Evolutionary conservation across 768 basidiomycete genomes (phyloP), one percentile per base, ranked within the genome.

Genomic region (Artomyces pyxidatus): DNA sequence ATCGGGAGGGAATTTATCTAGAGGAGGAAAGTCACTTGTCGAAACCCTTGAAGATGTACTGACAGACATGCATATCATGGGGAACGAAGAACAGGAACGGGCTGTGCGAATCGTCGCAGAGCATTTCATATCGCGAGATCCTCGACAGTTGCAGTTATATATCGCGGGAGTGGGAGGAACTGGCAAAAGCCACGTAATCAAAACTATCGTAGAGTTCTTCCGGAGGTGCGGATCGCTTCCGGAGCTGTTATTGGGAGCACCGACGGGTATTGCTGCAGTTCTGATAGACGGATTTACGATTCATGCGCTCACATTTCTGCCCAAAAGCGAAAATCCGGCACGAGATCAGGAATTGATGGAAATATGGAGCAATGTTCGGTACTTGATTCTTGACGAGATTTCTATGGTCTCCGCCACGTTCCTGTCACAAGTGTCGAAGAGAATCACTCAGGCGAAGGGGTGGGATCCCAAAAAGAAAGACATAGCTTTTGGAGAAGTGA

Each of bases 121-220:
- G 30, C 30, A 32, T 32, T 32, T 32, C 30, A 32, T 32, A 8
- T 8, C 8, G 16, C 30, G 30, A 8, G 16, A 16, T 32, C 30
- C 9, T 16, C 30, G 30, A 8, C 62, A 63, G 30, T 26, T 65
- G 8, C 29, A 57, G 5, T 60, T 65, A 59, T 58, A 63, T n/a
- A 51, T 68, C 1, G 53, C 60, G 1, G 64, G 62, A 0, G 57
- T 61, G 1, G 65, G 64, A 0, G 65, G 65, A 8, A 65, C 66
- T 0, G 63, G 65, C 0, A 67, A 66, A 48, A 63, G 59, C 0
- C 59, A 65, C 46, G 51, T 65, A 3, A 56, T 66, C 0, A 52
- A 57, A n/a, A 42, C 59, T 2, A 47, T 68, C 3, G 48, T 58
- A 0, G 2, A 4, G 1, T 35, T 67, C 1, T 61, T 64, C 22